Conservation (phyloP, 169 alveolate genomes). For the Besnoitia besnoiti region DNA sequence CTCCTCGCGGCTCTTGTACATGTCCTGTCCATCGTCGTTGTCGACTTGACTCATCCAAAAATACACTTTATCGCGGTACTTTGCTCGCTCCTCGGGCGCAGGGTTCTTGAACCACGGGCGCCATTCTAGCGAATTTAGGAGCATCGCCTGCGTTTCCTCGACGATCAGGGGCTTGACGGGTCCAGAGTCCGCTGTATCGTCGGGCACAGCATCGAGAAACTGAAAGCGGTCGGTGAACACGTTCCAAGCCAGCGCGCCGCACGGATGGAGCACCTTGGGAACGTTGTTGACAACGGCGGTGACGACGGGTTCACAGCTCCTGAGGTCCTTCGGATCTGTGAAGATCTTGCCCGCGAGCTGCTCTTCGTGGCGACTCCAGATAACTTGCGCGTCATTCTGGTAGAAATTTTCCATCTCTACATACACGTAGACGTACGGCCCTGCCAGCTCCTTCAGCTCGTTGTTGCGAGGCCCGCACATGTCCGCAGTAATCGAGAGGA, state of each 20-base stretch:
- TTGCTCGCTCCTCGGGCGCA: neutral
- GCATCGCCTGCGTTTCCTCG: neutral
- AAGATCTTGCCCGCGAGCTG: slow-evolving; percentile 55
- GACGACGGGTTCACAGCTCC: slow-evolving; percentile 29
- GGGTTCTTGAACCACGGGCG: slow-evolving; percentile 33
- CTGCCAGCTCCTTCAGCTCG: neutral
- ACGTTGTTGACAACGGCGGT: slow-evolving; percentile 35
- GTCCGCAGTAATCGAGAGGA: slow-evolving; percentile 10
- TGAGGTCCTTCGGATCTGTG: slow-evolving; percentile 24
- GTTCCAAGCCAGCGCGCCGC: slow-evolving; percentile 47
- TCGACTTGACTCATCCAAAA: slow-evolving; percentile 63
- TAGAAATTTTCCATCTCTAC: slow-evolving; percentile 41
- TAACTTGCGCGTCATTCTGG: slow-evolving; percentile 41
- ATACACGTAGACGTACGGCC: slow-evolving; percentile 30
- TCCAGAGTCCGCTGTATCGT: neutral
- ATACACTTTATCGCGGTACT: slow-evolving; percentile 45
- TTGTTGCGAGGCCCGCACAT: neutral
- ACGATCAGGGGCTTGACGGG: slow-evolving; percentile 20
- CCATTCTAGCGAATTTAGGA: slow-evolving; percentile 5
- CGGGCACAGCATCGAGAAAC: slow-evolving; percentile 25
- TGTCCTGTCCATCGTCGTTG: slow-evolving; percentile 38
- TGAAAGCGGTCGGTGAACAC: slow-evolving; percentile 36
- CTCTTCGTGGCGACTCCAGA: slow-evolving; percentile 26
- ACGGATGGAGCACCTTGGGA: slow-evolving; percentile 38
- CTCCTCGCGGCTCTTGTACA: neutral